phyloP scores from a whole-genome alignment of 164 flowering plant species.

The Umbellularia californica region DNA sequence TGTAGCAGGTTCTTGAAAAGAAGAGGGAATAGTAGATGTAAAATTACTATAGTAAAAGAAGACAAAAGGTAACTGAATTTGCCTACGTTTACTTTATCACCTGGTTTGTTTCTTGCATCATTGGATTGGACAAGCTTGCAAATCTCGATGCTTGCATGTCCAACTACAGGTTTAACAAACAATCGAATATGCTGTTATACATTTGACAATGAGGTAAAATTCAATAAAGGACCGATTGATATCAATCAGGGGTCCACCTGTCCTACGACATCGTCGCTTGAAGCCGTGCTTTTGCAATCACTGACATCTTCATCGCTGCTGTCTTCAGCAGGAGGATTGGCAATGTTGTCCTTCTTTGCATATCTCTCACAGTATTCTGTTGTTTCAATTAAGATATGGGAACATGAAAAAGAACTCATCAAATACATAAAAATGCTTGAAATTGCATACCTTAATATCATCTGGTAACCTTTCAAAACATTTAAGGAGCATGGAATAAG shows the following conservation, averaged over 20 bases:
- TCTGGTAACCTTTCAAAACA: too few relatives aligned
- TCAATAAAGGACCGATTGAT: background rate
- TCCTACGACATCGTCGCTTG: slow-evolving; percentile 33
- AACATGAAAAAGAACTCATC: background rate
- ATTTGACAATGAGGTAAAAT: background rate
- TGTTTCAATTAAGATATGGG: background rate
- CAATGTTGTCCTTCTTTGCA: slow-evolving; percentile 42
- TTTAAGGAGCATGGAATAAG: too few relatives aligned
- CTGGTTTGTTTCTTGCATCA: too few relatives aligned
- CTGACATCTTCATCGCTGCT: slow-evolving; percentile 43
- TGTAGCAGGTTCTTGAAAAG: too few relatives aligned
- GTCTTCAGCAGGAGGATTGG: slow-evolving; percentile 19
- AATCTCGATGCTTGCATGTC: background rate
- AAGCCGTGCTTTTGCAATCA: slow-evolving; percentile 22
- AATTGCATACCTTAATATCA: too few relatives aligned
- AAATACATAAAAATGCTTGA: too few relatives aligned
- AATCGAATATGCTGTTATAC: background rate
- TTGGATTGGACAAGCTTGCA: too few relatives aligned
- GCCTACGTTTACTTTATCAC: too few relatives aligned
- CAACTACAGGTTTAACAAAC: background rate
- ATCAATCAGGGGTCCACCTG: slow-evolving; percentile 33
- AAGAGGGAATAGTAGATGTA: too few relatives aligned
- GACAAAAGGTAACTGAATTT: too few relatives aligned
- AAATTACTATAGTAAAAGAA: too few relatives aligned
- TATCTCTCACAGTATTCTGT: slow-evolving; percentile 54